Evolutionary conservation across 768 basidiomycete genomes (phyloP), one percentile per base, ranked within the genome.

Genomic region (Candolleomyces aberdarensis): DNA sequence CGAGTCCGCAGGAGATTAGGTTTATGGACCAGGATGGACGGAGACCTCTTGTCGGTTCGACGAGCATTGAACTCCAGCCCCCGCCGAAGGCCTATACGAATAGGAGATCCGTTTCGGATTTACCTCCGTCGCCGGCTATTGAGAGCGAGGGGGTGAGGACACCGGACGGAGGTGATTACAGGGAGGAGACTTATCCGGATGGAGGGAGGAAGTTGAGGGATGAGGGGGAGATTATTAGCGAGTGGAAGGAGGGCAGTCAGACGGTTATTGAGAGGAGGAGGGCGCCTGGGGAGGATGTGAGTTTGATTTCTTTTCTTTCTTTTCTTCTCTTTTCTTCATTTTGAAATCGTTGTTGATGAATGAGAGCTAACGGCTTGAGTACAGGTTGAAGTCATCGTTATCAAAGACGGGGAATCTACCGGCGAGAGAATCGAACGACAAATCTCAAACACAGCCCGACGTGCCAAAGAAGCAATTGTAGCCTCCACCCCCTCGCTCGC

Each of bases 341-440:
- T 26, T 26, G 26, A 3, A 26, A 3, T 26, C 26, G 2, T 26
- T 26, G 26, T 1, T 26, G 26, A 26, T 26, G 26, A 26, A 26
- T 26, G 26, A 26, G 3, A 26, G 26, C 26, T 26, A 26, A 26
- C 26, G 26, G 26, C 26, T 26, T 26, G 26, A 26, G 3, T 26
- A 26, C 26, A 88, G 85, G 84, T 88, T 56, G 83, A 87, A 44
- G 87, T 90, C 19, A 82, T 86, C 52, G 82, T 89, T 20, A 72
- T 86, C 51, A 76, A 78, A n/a, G 81, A 79, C 44, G 65, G 61
- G 8, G 62, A 64, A 8, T 57, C 64, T n/a, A 65, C 64, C 44
- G 67, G 67, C 15, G 70, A n/a, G 40, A 7, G 69, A 63, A 47
- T 57, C 61, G n/a, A 62, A 70, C 31, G 65, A 41, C 56, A 64